Evolutionary conservation across 495 filamentous ascomycete species (phyloP).

Genomic region (Jackrogersella multiformis): DNA sequence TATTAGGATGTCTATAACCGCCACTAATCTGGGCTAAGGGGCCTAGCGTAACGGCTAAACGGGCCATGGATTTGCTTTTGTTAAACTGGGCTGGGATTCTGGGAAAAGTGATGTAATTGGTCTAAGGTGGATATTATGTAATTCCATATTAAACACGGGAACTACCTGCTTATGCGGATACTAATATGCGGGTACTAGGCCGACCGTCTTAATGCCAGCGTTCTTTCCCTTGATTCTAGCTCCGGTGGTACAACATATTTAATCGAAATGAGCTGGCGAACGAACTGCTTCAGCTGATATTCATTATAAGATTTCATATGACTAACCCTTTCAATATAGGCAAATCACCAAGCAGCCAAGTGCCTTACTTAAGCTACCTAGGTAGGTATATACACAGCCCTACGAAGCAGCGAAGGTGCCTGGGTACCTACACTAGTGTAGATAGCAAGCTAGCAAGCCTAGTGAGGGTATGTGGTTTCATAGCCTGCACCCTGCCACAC

Average conservation of each 20-base stretch:
- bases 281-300: not conserved
- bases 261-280: not conserved
- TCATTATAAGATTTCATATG: not conserved
- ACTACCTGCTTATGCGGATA: not conserved
- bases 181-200: no score
- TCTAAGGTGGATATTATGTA: not conserved
- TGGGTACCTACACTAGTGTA: no score
- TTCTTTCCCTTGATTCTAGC: not conserved
- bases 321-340: not conserved
- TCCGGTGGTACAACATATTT: not conserved
- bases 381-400: not conserved
- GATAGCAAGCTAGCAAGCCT: not conserved
- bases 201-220: no score
- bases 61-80: not conserved
- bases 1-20: not conserved
- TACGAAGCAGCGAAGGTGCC: no score
- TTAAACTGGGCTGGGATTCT: slow-evolving; percentile 1
- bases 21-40: not conserved
- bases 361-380: not conserved
- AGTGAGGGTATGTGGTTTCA: not conserved
- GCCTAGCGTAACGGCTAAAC: not conserved
- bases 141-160: not conserved
- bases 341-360: not conserved
- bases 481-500: slow-evolving; percentile 9
- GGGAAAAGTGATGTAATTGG: slow-evolving; percentile 5